Evolutionary conservation across 345 rosid species (phyloP), one percentile per base, ranked within the genome.

Genomic region (Ailanthus altissimus): DNA sequence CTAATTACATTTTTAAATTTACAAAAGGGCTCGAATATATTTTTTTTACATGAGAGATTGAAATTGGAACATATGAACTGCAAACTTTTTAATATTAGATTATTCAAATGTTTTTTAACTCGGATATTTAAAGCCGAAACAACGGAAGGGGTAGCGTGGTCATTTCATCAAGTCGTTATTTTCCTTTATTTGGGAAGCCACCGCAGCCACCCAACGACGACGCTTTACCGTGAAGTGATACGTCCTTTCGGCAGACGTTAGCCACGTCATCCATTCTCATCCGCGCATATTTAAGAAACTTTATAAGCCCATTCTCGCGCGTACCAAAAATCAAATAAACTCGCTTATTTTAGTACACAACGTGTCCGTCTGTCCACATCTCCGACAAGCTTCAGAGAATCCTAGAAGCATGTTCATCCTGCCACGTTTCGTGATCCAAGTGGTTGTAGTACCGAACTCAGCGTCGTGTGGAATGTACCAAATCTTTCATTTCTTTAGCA

Each of bases 141-240:
- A 32, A 32, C 38, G 38, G 38, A 15, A 2, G n/a, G 67, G 67
- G 16, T 3, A 63, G 8, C 5, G 18, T 67, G 36, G 70, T 67
- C 53, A 67, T 45, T 67, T 67, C 28, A 0, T 0, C 6, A 0
- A 25, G 0, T n/a, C n/a, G 2, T 8, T 42, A 8, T 10, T 3
- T 21, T 66, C 3, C 1, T 21, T 25, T 2, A 7, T 12, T 43
- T 3, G 18, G 51, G 50, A 23, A 1, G 50, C 70, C 13, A 2
- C 28, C 47, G 8, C 28, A 4, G 5, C 49, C 26, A 40, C 1
- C 68, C n/a, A 8, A 11, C 69, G 60, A 28, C 28, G 49, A 73
- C 46, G 45, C 68, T 50, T 49, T 32, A 6, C 61, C 12, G 28
- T 63, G 61, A 63, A 46, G 69, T 49, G 77, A 63, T 49, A 63